These are phyloP conservation scores for Protea cynaroides DNA, from an alignment of 164 flowering plant genomes.

Conservation along the genomic window DNA sequence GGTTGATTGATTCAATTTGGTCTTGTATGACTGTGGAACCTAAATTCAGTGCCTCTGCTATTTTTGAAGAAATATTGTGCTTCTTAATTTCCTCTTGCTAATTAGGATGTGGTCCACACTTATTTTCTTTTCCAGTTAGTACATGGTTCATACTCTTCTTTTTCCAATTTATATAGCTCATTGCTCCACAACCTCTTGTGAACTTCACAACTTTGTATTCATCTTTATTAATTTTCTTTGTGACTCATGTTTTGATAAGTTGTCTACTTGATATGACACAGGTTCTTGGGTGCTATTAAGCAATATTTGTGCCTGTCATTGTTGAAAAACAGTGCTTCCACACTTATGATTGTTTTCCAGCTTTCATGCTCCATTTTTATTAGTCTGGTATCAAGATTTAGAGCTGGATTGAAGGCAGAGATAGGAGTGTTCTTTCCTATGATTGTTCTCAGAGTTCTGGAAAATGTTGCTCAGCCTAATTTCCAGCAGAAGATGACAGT, in stretches of 20 bases:
- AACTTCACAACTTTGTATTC: neutral
- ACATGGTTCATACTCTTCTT: too few relatives aligned
- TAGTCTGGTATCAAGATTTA: conserved; percentile 89
- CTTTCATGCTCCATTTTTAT: conserved; percentile 97
- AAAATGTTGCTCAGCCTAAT: conserved; percentile 96
- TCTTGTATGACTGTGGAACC: too few relatives aligned
- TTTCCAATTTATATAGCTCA: neutral
- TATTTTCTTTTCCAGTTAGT: too few relatives aligned
- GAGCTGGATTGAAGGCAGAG: conserved; percentile 99
- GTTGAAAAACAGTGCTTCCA: conserved; percentile 96
- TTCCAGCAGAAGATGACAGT: conserved; percentile 98
- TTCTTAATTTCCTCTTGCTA: too few relatives aligned
- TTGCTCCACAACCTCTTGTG: neutral
- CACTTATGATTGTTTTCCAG: conserved; percentile 96
- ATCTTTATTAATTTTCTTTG: neutral
- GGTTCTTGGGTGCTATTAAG: conserved; percentile 96
- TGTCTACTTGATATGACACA: conserved; percentile 29
- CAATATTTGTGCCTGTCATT: conserved; percentile 91
- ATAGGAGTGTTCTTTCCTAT: conserved; percentile 99
- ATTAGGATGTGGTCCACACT: too few relatives aligned
- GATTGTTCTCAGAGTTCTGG: conserved; percentile 97
- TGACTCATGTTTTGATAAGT: neutral
- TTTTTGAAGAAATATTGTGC: too few relatives aligned
- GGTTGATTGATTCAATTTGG: too few relatives aligned
- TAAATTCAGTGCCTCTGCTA: too few relatives aligned